These are phyloP conservation scores for Pseudopyrenochaeta lycopersici DNA, from an alignment of 2,329 filamentous ascomycete species.

Conservation along the genomic window DNA sequence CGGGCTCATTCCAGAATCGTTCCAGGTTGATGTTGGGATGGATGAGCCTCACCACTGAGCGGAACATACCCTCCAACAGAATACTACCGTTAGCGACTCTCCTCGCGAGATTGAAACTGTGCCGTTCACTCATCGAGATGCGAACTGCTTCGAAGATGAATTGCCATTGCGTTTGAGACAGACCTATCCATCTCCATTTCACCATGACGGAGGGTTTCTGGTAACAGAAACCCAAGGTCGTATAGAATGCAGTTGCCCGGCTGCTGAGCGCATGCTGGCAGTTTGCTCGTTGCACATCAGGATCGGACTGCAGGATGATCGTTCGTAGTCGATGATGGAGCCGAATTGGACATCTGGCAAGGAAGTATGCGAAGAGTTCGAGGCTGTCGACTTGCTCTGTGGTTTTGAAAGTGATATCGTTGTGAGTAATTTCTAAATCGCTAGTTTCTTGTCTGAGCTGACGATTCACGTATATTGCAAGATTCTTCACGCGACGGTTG, in stretches of 20 bases:
- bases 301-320: background rate
- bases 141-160: no score
- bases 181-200: no score
- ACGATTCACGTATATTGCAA: background rate
- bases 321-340: background rate
- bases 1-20: background rate
- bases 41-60: background rate
- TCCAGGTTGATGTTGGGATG: background rate
- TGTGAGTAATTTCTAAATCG: background rate
- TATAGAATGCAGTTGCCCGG: no score
- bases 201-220: no score
- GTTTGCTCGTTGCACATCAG: background rate
- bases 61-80: background rate
- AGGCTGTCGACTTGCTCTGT: background rate
- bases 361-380: background rate
- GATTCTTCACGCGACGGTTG: background rate
- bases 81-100: no score
- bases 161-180: no score
- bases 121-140: no score
- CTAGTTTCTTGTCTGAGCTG: background rate
- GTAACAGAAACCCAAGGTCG: background rate
- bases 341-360: background rate
- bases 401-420: background rate
- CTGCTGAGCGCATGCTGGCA: no score
- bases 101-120: no score